Evolutionary conservation across 805 yeast genomes (phyloP).

Genomic region (Lipomyces japonicus): DNA sequence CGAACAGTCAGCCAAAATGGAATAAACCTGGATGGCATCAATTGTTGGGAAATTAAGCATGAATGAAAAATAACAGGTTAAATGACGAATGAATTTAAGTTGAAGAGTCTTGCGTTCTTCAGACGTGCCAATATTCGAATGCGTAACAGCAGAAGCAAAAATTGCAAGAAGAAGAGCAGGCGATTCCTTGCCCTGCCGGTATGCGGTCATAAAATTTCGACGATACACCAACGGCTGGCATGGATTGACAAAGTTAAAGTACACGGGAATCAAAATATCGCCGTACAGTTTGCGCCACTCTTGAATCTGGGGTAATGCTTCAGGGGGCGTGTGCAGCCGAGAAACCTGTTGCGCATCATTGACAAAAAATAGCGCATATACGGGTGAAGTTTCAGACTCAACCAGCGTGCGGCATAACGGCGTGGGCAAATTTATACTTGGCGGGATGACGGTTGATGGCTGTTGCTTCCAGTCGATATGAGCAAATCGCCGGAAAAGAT

Average conservation of each 20-base stretch:
- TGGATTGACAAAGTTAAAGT: constrained; percentile 12
- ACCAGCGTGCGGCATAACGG: constrained; percentile 2
- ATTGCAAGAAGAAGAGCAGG: constrained; percentile 21
- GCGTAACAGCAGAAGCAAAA: constrained; percentile 12
- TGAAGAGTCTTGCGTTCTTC: constrained; percentile 13
- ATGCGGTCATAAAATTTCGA: constrained; percentile 19
- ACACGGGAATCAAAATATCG: constrained; percentile 6
- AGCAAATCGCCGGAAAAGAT: constrained; percentile 6
- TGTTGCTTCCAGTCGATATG: constrained; percentile 3
- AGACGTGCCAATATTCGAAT: neutral
- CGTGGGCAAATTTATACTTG: neutral
- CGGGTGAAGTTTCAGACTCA: constrained; percentile 4
- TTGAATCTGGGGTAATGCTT: constrained; percentile 1
- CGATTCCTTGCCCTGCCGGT: constrained; percentile 11
- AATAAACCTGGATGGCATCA: constrained; percentile 15
- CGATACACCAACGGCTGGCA: constrained; percentile 21
- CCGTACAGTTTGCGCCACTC: constrained; percentile 21
- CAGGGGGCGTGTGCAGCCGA: constrained; percentile 1
- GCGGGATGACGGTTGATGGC: neutral
- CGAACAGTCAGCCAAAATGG: constrained; percentile 12
- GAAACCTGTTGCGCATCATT: constrained; percentile 5
- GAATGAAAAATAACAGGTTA: constrained; percentile 2
- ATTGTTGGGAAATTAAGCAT: constrained; percentile 11
- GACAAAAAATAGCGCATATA: constrained; percentile 11
- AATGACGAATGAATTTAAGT: constrained; percentile 8